Evolutionary conservation across 163 green algal species (phyloP), one percentile per base, ranked within the genome.

Genomic region (Chlorella variabilis): DNA sequence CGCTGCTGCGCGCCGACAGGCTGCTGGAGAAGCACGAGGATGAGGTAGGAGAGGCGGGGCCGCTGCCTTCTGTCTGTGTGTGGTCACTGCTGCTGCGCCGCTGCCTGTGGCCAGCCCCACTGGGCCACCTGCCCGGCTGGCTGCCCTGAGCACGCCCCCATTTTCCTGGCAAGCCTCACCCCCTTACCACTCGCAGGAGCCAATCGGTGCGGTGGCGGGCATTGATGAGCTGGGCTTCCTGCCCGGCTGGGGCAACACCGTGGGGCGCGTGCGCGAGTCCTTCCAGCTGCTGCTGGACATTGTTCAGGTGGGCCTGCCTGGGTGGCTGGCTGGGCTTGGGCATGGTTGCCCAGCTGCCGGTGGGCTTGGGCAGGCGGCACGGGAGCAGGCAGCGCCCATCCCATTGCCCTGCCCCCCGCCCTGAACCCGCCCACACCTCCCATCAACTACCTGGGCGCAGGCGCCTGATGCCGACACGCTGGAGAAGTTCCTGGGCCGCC

Each of bases 201-300:
- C 29, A n/a, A 82, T 89, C 31, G 31, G 8, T 27, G 49, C 62
- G 4, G 61, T 78, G 29, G 49, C 73, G 13, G 86, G 83, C 34
- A 77, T 96, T 61, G 56, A 82, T 27, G 85, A 92, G 58, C 75
- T 96, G 33, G 93, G 93, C 25, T 91, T 97, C 80, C 83, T 94
- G 82, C 78, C 73, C 4, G 93, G 93, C 11, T 97, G 93, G 93
- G 93, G 93, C 54, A 65, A 78, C 70, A 91, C 84, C 0, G 90
- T 92, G 34, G 85, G 80, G 18, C 76, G 73, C n/a, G 85, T 91
- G 38, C 81, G 76, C 38, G 84, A 94, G 71, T 91, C 84, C 20
- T 88, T 96, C 75, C 77, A 89, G 61, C 56, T 94, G 84, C 87
- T 95, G 65, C 78, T 91, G 29, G 92, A 97, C 86, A 88, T 97